Percentiles rank a stretch among this genome's conserved stretches.
phyloP scores from a whole-genome alignment of 2,329 filamentous ascomycete genomes.

The Trichoderma atroviride region DNA sequence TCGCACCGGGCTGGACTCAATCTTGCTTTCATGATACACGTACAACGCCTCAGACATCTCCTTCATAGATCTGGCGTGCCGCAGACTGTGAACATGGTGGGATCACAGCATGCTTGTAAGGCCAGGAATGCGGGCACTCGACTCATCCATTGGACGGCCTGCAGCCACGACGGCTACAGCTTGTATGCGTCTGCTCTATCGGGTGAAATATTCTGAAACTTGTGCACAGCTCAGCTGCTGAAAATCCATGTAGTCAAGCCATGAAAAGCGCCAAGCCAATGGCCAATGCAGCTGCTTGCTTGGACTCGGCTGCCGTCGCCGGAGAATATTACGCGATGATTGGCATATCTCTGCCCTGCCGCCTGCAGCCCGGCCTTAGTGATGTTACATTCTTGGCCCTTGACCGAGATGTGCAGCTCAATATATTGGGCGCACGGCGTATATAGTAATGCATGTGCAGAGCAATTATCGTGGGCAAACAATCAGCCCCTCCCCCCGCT shows the following conservation, averaged over 20 bases:
- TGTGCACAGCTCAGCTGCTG: conserved; percentile 3
- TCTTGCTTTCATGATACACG: neutral
- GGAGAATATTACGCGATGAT: neutral
- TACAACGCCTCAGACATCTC: neutral
- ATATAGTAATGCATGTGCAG: neutral
- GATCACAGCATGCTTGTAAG: neutral
- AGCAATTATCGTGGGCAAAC: neutral
- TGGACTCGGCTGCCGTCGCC: neutral
- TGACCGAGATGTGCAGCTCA: neutral
- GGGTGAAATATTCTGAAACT: neutral
- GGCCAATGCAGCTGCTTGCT: neutral
- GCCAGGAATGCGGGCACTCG: neutral
- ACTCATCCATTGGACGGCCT: neutral
- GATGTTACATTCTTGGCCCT: neutral
- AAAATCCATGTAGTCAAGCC: neutral
- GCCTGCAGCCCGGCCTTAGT: neutral
- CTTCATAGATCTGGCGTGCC: neutral
- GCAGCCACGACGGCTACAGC: neutral
- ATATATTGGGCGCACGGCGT: neutral
- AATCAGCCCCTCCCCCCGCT: neutral
- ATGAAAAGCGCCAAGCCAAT: conserved; percentile 8
- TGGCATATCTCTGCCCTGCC: neutral
- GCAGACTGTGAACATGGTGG: neutral
- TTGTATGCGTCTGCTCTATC: neutral
- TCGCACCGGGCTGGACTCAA: neutral